These are phyloP conservation scores for Huntiella savannae DNA, from an alignment of 2,329 filamentous ascomycete species.

Conservation along the genomic window DNA sequence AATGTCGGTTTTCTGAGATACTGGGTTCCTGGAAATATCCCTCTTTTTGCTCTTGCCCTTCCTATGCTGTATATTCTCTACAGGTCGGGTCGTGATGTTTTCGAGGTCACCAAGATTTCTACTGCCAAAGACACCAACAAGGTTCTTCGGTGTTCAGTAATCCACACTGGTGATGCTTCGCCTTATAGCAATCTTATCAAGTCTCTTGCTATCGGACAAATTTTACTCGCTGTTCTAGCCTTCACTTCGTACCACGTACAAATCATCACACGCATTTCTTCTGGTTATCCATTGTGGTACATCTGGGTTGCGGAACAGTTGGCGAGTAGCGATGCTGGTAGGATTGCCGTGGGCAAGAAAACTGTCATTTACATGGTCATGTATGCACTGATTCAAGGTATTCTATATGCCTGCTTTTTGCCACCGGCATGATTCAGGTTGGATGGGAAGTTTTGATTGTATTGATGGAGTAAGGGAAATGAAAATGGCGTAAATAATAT, in stretches of 20 bases:
- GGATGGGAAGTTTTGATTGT: neutral
- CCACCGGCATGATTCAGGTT: constrained; percentile 50
- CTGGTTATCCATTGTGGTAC: constrained; percentile 80
- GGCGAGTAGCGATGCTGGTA: constrained; percentile 5
- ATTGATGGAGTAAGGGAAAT: neutral
- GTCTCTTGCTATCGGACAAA: constrained; percentile 52
- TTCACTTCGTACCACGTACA: constrained; percentile 78
- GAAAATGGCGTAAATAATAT: neutral
- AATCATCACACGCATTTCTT: constrained; percentile 76
- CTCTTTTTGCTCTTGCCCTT: constrained; percentile 65
- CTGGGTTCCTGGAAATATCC: constrained; percentile 73
- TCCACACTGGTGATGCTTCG: constrained; percentile 6
- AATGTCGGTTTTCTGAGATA: constrained; percentile 74
- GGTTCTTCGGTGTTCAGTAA: neutral
- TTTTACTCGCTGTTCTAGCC: constrained; percentile 50
- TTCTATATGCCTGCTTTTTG: constrained; percentile 73
- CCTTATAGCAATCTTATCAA: constrained; percentile 19
- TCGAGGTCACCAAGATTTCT: neutral
- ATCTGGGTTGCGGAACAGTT: constrained; percentile 48
- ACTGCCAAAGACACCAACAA: neutral
- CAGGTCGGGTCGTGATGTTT: constrained; percentile 2
- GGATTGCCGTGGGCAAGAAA: constrained; percentile 17
- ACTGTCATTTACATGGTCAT: constrained; percentile 52
- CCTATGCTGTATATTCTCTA: constrained; percentile 54
- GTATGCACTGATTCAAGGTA: constrained; percentile 69